A percentile compares a stretch with the other conserved stretches of the same genome.
Conservation (phyloP, 495 filamentous ascomycete species). For the Acidomyces sp. region DNA sequence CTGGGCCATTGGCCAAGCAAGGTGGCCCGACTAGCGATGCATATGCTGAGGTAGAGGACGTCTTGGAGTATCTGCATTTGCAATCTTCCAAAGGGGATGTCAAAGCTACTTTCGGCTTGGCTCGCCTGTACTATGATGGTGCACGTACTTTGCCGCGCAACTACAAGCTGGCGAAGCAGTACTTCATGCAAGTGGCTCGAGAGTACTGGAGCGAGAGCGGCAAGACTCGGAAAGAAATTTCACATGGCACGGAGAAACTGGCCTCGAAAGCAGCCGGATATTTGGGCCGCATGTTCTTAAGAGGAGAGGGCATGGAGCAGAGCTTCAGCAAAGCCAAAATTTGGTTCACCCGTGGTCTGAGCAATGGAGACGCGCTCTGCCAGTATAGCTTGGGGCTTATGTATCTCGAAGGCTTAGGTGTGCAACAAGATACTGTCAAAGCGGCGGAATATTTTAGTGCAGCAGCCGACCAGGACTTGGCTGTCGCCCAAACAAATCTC, state of each 20-base stretch:
- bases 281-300: slow-evolving; percentile 83
- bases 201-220: slow-evolving; percentile 81
- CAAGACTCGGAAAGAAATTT: slow-evolving; percentile 37
- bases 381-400: slow-evolving; percentile 78
- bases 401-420: slow-evolving; percentile 73
- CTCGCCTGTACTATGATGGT: slow-evolving; percentile 82
- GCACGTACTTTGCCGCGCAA: slow-evolving; percentile 61
- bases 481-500: slow-evolving; percentile 69
- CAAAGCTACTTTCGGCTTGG: slow-evolving; percentile 80
- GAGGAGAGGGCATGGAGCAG: slow-evolving; percentile 80
- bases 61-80: slow-evolving; percentile 87
- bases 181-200: slow-evolving; percentile 69
- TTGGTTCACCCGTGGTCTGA: slow-evolving; percentile 79
- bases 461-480: slow-evolving; percentile 72
- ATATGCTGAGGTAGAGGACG: slow-evolving; percentile 76
- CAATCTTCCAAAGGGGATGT: slow-evolving; percentile 89
- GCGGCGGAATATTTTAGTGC: slow-evolving; percentile 72
- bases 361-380: slow-evolving; percentile 69
- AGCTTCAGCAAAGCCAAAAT: slow-evolving; percentile 57
- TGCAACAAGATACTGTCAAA: slow-evolving; percentile 55
- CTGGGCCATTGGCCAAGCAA: slow-evolving; percentile 70
- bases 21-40: slow-evolving; percentile 55
- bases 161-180: slow-evolving; percentile 58
- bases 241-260: slow-evolving; percentile 56
- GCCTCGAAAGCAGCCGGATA: slow-evolving; percentile 84